Evolutionary conservation across 345 rosid genomes (phyloP), one percentile per base, ranked within the genome.

Genomic region (Viola odorata): DNA sequence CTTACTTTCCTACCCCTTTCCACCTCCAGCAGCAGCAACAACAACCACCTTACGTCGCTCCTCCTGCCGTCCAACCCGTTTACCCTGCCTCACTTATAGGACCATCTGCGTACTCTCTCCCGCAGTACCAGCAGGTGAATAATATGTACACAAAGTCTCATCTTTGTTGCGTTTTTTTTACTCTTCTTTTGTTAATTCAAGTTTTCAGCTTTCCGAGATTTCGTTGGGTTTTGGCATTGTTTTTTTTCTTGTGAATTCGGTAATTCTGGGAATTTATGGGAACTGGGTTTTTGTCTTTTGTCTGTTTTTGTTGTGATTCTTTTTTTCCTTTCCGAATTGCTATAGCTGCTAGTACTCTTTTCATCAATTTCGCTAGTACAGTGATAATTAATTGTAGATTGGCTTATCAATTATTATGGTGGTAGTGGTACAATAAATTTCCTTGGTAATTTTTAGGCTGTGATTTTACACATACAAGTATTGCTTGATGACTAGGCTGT

Each of bases 51-150:
- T 81, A 76, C 57, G 78, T 49, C 2, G 71, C 73, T 16, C 63
- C 78, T 12, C 66, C 84, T 13, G 64, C 45, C 17, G 32, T 66
- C 4, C 42, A 49, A 3, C 59, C 64, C 4, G 72, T 61, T 48
- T 79, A 76, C 58, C 71, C 81, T 1, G 81, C 81, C 61, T 74
- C 84, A 4, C 78, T 73, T 47, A 47, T 47, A 8, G 82, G 84
- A 3, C 78, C 87, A 53, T 23, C 32, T 23, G 86, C 81, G 11
- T 88, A 91, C 69, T 36, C 94, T 23, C 73, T 81, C 53, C 97
- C 97, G 39, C 96, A 91, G 73, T 91, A 73, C 71, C 96, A 91
- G 63, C 90, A 87, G 91, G 95, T 85, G 10, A 53, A 63, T 53
- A 13, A n/a, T 57, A 5, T 13, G 6, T 52, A 53, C 1, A 6